Conservation (phyloP, 2,329 filamentous ascomycete species). For the Colletotrichum incanum region DNA sequence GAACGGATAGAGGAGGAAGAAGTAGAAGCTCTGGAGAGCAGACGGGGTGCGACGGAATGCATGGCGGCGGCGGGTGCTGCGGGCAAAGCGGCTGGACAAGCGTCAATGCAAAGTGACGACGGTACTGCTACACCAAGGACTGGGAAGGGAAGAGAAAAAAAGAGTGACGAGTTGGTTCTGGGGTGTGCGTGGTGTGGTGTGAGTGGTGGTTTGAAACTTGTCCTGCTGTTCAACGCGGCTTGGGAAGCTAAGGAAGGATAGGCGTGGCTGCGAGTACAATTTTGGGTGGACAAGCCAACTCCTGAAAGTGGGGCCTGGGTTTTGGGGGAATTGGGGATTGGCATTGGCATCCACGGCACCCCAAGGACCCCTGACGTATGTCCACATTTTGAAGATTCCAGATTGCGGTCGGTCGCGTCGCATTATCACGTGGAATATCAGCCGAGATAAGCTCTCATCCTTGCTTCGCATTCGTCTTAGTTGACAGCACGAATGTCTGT, state of each 20-base stretch:
- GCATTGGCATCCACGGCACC: constrained; percentile 7
- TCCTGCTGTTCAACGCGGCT: constrained; percentile 4
- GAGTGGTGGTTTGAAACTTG: constrained; percentile 18
- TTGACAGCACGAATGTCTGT: no score
- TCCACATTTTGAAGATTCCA: background rate
- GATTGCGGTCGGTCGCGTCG: background rate
- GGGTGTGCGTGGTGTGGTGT: constrained; percentile 10
- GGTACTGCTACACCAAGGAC: constrained; percentile 14
- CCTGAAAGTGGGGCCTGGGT: constrained; percentile 7
- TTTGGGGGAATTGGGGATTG: constrained; percentile 10
- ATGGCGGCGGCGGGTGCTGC: constrained; percentile 5
- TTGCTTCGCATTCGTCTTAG: background rate
- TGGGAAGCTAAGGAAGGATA: constrained; percentile 16
- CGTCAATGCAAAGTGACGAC: constrained; percentile 26
- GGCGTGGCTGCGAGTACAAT: constrained; percentile 13
- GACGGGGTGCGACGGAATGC: constrained; percentile 25
- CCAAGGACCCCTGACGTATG: constrained; percentile 4
- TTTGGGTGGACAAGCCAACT: constrained; percentile 9
- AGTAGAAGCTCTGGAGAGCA: constrained; percentile 31
- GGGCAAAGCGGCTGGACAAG: background rate
- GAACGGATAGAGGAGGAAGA: constrained; percentile 11
- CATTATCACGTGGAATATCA: background rate
- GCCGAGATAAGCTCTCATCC: constrained; percentile 10
- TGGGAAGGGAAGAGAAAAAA: constrained; percentile 1
- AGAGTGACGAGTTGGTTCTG: constrained; percentile 20